Conservation (phyloP, 129 eudicot species). For the Escallonia herrerae region DNA sequence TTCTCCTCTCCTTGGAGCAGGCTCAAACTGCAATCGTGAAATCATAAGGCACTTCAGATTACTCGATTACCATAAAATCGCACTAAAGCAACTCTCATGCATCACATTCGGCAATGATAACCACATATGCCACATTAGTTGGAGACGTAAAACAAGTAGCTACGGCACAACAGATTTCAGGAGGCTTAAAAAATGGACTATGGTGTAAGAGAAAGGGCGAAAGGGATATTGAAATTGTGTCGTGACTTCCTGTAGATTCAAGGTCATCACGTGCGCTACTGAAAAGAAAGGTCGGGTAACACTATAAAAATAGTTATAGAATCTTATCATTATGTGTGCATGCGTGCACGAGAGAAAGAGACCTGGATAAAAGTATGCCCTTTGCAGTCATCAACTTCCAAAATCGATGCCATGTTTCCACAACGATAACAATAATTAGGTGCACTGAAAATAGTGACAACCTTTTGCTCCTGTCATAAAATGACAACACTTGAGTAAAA, state of each 20-base stretch:
- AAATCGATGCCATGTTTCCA: slow-evolving; percentile 95
- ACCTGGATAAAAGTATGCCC: slow-evolving; percentile 91
- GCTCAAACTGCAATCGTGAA: slow-evolving; percentile 64
- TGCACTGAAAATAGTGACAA: slow-evolving; percentile 91
- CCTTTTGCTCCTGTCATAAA: slow-evolving; percentile 76
- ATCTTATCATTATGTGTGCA: neutral
- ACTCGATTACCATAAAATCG: too few species aligned
- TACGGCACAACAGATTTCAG: too few species aligned
- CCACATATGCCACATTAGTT: too few species aligned
- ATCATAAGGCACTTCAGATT: neutral
- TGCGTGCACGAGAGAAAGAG: slow-evolving; percentile 2
- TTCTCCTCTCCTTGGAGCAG: slow-evolving; percentile 90
- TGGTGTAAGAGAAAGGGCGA: too few species aligned
- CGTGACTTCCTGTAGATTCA: too few species aligned
- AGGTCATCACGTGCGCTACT: too few species aligned
- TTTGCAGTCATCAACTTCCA: slow-evolving; percentile 94
- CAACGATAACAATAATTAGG: slow-evolving; percentile 95
- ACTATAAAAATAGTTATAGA: too few species aligned
- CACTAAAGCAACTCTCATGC: too few species aligned
- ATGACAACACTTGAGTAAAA: neutral
- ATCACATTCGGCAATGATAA: too few species aligned
- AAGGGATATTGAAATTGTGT: too few species aligned
- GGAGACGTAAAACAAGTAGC: too few species aligned
- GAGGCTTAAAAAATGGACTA: too few species aligned
- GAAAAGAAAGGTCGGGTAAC: neutral